Conservation (phyloP, 768 basidiomycete genomes). For the Leucosporidium creatinivorum region DNA sequence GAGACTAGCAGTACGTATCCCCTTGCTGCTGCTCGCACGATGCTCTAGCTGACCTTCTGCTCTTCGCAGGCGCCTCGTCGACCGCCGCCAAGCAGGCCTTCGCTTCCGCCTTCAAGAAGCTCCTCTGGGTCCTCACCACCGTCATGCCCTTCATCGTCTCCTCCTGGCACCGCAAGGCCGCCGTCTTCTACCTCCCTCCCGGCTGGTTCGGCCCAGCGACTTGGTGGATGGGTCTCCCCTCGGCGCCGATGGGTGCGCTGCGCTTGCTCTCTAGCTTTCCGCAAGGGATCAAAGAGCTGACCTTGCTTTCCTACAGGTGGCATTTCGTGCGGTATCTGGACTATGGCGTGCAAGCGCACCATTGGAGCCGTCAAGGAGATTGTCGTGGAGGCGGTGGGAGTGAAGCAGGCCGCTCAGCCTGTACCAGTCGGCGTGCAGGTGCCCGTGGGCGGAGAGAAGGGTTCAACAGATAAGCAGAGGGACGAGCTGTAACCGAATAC, state of each 20-base stretch:
- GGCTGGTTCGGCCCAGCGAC: conserved; percentile 83
- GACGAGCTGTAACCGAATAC: too few relatives aligned
- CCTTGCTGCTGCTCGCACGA: neutral
- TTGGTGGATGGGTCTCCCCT: conserved; percentile 85
- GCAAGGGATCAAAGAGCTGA: neutral
- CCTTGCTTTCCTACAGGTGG: conserved; percentile 55
- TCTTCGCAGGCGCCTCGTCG: conserved; percentile 55
- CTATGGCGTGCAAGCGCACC: conserved; percentile 86
- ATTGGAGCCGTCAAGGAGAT: conserved; percentile 66
- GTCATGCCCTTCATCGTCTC: conserved; percentile 75
- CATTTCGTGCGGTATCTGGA: conserved; percentile 89
- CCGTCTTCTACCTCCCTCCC: conserved; percentile 86
- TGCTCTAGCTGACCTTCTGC: neutral
- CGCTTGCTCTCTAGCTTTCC: neutral
- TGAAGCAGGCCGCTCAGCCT: too few relatives aligned
- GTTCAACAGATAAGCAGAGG: too few relatives aligned
- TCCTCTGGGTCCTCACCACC: conserved; percentile 77
- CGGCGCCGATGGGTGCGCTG: conserved; percentile 70
- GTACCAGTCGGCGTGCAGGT: too few relatives aligned
- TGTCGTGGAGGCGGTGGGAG: conserved; percentile 50
- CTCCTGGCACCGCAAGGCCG: conserved; percentile 82
- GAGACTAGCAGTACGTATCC: conserved; percentile 71
- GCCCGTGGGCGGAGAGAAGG: too few relatives aligned
- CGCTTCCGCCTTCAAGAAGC: conserved; percentile 60
- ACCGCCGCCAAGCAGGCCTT: conserved; percentile 57